Evolutionary conservation across 352 stramenopile genomes (phyloP).

Genomic region (Pythium dissotocum): DNA sequence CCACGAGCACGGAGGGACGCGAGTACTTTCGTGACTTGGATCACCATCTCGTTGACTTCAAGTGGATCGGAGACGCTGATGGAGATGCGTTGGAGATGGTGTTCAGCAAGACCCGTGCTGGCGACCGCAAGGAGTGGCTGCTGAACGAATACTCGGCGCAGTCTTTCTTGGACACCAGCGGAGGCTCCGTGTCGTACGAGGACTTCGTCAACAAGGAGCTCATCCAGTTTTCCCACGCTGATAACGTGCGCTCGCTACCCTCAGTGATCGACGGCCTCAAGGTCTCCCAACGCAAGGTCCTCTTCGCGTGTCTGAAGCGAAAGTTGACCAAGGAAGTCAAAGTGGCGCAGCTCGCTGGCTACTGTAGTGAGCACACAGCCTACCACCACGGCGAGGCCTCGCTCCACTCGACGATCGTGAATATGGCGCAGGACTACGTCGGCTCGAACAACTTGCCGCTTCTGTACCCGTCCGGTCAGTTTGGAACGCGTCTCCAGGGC

Average conservation of each 20-base stretch:
- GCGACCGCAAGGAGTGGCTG: constrained; percentile 97
- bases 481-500: constrained; percentile 97
- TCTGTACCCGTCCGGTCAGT: constrained; percentile 97
- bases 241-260: constrained; percentile 96
- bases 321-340: constrained; percentile 99
- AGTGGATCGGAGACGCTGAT: constrained; percentile 67
- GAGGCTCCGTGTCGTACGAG: constrained; percentile 88
- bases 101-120: constrained; percentile 96
- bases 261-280: constrained; percentile 97
- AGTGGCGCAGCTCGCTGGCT: constrained; percentile 98
- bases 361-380: constrained; percentile 95
- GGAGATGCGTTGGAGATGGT: constrained; percentile 98
- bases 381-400: constrained; percentile 99
- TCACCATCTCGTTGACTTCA: constrained; percentile 94
- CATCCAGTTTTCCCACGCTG: constrained; percentile 97
- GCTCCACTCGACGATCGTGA: constrained; percentile 97
- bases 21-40: constrained; percentile 98
- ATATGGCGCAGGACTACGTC: constrained; percentile 99
- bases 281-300: constrained; percentile 96
- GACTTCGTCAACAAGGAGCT: constrained; percentile 99
- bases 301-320: constrained; percentile 98
- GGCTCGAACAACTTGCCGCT: constrained; percentile 99
- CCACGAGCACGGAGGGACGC: constrained; percentile 95
- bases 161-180: constrained; percentile 94
- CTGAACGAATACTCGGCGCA: constrained; percentile 84